Percentiles rank a stretch among this genome's conserved stretches.
Conservation (phyloP, 208 protist species). For the Leishmania arabica region DNA sequence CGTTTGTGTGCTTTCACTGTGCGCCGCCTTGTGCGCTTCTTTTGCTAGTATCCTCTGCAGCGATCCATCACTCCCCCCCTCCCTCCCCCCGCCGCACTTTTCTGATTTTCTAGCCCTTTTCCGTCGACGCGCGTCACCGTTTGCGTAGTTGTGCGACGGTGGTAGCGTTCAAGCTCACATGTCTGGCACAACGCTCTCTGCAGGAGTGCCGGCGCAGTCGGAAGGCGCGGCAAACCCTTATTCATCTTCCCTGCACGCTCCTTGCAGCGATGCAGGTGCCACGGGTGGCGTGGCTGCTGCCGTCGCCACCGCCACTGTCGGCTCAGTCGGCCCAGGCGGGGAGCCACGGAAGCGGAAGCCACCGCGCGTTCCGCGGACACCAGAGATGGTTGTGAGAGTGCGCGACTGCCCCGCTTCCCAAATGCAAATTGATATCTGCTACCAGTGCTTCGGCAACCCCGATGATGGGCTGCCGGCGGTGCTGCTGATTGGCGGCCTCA, state of each 20-base stretch:
- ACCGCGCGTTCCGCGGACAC: conserved; percentile 30
- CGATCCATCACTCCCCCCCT: too few species aligned
- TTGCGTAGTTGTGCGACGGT: not conserved
- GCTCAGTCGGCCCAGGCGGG: not conserved
- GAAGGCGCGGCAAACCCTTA: not conserved
- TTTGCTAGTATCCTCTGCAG: not conserved
- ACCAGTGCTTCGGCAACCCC: conserved; percentile 77
- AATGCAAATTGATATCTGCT: conserved; percentile 67
- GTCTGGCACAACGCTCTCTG: not conserved
- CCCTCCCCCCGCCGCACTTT: not conserved
- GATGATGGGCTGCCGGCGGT: conserved; percentile 32
- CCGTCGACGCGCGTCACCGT: not conserved
- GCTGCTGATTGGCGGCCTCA: conserved; percentile 74
- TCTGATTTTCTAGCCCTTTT: not conserved
- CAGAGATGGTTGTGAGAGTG: conserved; percentile 58
- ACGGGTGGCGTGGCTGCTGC: not conserved
- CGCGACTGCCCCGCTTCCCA: conserved; percentile 58
- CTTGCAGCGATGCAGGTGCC: not conserved
- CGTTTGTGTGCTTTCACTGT: too few species aligned
- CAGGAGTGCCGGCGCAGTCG: not conserved
- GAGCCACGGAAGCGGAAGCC: not conserved
- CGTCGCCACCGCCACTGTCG: not conserved
- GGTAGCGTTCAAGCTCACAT: not conserved
- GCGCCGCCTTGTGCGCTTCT: too few species aligned
- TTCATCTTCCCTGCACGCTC: not conserved